Percentiles rank a stretch among this genome's conserved stretches.
Conservation (phyloP, 805 yeast species). For the Cyberlindnera euphorbiae region DNA sequence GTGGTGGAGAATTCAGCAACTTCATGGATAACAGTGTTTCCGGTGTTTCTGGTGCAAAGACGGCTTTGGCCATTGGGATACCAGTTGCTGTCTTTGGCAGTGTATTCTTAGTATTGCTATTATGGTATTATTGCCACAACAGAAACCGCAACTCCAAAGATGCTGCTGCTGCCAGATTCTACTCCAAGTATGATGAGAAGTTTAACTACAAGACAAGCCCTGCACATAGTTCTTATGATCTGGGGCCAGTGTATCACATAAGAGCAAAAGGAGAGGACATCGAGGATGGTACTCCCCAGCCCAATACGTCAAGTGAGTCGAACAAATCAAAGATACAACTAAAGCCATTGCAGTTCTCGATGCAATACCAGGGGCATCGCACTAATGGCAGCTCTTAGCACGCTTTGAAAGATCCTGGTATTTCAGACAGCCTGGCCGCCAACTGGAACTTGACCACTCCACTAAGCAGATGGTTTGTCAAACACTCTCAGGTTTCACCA, state of each 20-base stretch:
- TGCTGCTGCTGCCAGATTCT: conserved; percentile 9
- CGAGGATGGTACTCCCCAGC: no score
- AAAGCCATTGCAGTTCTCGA: no score
- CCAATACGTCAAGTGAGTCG: no score
- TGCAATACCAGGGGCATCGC: no score
- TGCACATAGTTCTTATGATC: conserved; percentile 11
- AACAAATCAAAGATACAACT: no score
- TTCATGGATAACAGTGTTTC: not conserved
- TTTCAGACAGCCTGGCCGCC: conserved; percentile 6
- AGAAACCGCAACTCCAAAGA: conserved; percentile 7
- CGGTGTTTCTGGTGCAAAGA: conserved; percentile 6
- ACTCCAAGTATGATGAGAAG: conserved; percentile 22
- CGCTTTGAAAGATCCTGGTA: conserved; percentile 18
- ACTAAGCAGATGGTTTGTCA: conserved; percentile 25
- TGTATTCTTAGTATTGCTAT: conserved; percentile 7
- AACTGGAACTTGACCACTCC: conserved; percentile 25
- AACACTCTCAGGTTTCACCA: conserved; percentile 11
- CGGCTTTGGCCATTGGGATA: conserved; percentile 24
- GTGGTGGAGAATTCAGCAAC: not conserved
- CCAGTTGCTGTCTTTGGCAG: conserved; percentile 23
- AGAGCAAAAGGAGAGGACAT: conserved; percentile 7
- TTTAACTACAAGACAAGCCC: conserved; percentile 21
- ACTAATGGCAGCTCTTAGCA: conserved; percentile 18
- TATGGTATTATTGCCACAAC: conserved; percentile 14
- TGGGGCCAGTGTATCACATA: conserved; percentile 15